These are phyloP conservation scores for Fusarium sp. DNA, from an alignment of 2,329 filamentous ascomycete species.

Conservation along the genomic window DNA sequence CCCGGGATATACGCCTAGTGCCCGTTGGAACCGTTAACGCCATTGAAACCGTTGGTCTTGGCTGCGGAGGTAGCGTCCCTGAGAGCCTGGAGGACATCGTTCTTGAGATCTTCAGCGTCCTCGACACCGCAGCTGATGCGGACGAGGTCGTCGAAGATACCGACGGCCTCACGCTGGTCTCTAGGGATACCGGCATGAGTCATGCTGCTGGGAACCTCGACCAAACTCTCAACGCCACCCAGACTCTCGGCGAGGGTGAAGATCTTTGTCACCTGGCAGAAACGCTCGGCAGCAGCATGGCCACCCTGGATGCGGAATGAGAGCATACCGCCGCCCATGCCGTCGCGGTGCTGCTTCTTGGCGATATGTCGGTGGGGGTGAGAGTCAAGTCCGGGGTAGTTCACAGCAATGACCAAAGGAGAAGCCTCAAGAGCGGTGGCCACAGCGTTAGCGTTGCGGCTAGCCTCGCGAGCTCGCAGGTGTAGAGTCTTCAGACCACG, in stretches of 20 bases:
- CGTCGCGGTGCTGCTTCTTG: slow-evolving; percentile 91
- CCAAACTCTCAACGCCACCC: slow-evolving; percentile 91
- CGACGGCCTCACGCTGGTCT: slow-evolving; percentile 90
- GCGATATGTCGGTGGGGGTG: slow-evolving; percentile 91
- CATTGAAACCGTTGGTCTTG: slow-evolving; percentile 53
- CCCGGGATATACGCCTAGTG: slow-evolving; percentile 28
- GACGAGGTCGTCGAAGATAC: slow-evolving; percentile 95
- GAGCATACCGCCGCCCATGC: slow-evolving; percentile 97
- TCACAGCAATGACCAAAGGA: slow-evolving; percentile 87
- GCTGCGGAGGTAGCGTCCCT: slow-evolving; percentile 74
- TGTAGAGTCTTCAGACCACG: slow-evolving; percentile 97
- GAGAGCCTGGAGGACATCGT: slow-evolving; percentile 86
- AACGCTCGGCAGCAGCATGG: slow-evolving; percentile 86
- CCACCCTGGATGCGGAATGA: slow-evolving; percentile 95
- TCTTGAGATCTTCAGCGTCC: slow-evolving; percentile 86
- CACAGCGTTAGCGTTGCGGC: slow-evolving; percentile 83
- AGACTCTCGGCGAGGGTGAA: slow-evolving; percentile 95
- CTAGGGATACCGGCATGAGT: slow-evolving; percentile 95
- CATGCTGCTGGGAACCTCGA: slow-evolving; percentile 95
- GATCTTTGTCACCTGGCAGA: slow-evolving; percentile 90
- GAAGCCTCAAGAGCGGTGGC: slow-evolving; percentile 84
- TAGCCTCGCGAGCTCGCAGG: slow-evolving; percentile 89
- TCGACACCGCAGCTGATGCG: slow-evolving; percentile 95
- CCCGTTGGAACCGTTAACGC: slow-evolving; percentile 49
- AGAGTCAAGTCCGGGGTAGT: slow-evolving; percentile 92